phyloP scores from a whole-genome alignment of 2,329 filamentous ascomycete species.

The Trichoderma guizhouense region DNA sequence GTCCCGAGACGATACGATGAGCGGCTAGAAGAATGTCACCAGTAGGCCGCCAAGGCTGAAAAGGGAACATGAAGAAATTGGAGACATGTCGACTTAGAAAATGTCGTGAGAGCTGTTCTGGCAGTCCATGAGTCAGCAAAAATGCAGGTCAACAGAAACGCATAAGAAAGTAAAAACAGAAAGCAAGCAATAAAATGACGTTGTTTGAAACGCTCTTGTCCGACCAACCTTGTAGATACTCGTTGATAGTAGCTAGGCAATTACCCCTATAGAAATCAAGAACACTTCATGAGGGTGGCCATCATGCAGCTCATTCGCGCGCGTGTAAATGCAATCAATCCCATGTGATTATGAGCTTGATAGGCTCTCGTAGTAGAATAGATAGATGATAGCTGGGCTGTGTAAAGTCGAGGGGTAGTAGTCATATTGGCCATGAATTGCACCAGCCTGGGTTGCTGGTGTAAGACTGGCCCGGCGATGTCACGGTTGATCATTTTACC shows the following conservation, averaged over 20 bases:
- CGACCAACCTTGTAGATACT: neutral
- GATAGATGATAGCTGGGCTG: neutral
- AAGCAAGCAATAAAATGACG: slow-evolving; percentile 8
- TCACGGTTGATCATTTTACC: slow-evolving; percentile 7
- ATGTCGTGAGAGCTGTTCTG: neutral
- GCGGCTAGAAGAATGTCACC: neutral
- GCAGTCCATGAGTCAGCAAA: neutral
- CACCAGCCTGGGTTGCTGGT: neutral
- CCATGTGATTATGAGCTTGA: neutral
- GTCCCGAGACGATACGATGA: neutral
- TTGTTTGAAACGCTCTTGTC: neutral
- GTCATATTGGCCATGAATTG: neutral
- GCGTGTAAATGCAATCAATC: neutral
- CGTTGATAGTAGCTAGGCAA: neutral
- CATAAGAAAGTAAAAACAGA: slow-evolving; percentile 14
- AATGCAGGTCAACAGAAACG: neutral
- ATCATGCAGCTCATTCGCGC: neutral
- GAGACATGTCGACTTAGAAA: neutral
- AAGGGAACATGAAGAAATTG: neutral
- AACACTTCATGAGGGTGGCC: neutral
- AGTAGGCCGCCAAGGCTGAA: neutral
- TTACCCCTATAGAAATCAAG: neutral
- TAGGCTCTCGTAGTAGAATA: neutral
- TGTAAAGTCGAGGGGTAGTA: neutral
- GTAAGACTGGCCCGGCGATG: neutral